phyloP scores from a whole-genome alignment of 192 early-diverging fungal species.

The Gigaspora rosea region DNA sequence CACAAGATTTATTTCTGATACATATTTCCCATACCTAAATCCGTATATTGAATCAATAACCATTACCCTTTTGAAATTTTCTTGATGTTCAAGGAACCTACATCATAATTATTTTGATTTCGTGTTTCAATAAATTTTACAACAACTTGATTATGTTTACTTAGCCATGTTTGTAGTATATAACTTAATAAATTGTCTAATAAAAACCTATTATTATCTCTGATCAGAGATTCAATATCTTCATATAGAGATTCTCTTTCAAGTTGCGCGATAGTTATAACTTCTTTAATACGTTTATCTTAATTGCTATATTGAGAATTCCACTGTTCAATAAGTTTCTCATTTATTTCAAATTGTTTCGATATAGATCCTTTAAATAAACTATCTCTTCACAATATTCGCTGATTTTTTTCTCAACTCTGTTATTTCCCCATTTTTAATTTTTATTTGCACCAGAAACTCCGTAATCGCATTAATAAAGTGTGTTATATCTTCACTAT shows the following conservation, averaged over 20 bases:
- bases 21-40: constrained; percentile 12
- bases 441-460: no score
- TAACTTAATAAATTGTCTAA: constrained; percentile 5
- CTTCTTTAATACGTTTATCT: background rate
- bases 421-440: background rate
- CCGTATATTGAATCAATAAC: constrained; percentile 12
- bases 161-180: background rate
- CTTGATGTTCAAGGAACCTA: background rate
- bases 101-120: background rate
- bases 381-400: background rate
- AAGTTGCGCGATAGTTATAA: background rate
- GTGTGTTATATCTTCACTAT: no score
- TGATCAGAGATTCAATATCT: constrained; percentile 18
- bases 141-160: constrained; percentile 19
- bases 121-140: constrained; percentile 20
- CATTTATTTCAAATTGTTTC: background rate
- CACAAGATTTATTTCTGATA: constrained; percentile 12
- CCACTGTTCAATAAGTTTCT: background rate
- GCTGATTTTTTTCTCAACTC: background rate
- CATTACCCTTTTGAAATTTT: background rate
- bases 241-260: background rate
- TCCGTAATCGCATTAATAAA: no score
- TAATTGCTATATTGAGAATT: constrained; percentile 1
- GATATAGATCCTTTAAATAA: background rate
- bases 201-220: no score